Conservation (phyloP, 208 protist species). For the Entamoeba nuttalli region DNA sequence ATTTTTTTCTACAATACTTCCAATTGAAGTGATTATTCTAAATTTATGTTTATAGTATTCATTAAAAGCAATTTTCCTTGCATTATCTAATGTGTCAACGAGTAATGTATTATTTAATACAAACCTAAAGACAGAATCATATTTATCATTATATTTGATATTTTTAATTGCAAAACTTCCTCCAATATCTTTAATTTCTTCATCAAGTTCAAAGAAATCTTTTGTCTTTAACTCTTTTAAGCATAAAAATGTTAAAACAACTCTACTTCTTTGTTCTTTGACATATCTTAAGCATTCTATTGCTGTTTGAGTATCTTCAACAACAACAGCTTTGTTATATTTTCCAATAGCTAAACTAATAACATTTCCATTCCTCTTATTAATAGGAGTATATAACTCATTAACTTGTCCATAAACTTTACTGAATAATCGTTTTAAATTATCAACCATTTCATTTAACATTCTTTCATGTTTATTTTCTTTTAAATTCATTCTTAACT, state of each 20-base stretch:
- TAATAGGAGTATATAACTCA: constrained; percentile 70
- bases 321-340: constrained; percentile 79
- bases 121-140: not conserved
- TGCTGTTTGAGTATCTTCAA: constrained; percentile 69
- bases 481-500: constrained; percentile 17
- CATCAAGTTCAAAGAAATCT: not conserved
- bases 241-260: constrained; percentile 66
- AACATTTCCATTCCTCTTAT: constrained; percentile 67
- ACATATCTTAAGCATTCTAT: constrained; percentile 61
- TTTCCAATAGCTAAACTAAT: constrained; percentile 80
- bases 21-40: not conserved
- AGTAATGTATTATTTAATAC: not conserved
- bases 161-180: not conserved
- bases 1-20: not conserved
- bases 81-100: not conserved
- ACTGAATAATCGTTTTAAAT: constrained; percentile 60
- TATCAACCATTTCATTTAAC: constrained; percentile 56
- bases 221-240: not conserved
- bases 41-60: not conserved
- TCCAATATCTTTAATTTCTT: not conserved
- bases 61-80: not conserved
- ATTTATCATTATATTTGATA: not conserved
- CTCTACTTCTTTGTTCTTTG: constrained; percentile 68
- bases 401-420: constrained; percentile 26
- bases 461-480: constrained; percentile 37